These are phyloP conservation scores for Ulota crispa DNA, from an alignment of 225 moss, liverwort and hornwort species.

Conservation along the genomic window DNA sequence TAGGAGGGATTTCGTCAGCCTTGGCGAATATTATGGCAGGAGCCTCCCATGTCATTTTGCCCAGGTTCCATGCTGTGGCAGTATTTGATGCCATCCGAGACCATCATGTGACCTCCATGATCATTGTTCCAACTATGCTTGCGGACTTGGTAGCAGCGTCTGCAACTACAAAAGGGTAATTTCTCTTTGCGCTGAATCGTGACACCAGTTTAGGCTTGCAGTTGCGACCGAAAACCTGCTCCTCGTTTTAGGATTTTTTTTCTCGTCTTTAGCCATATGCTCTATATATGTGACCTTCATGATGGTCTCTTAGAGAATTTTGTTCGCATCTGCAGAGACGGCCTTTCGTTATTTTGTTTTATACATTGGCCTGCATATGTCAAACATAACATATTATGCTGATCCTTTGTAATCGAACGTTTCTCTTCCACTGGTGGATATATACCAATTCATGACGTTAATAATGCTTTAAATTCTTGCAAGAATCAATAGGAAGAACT, in stretches of 20 bases:
- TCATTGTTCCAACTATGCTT: slow-evolving; percentile 84
- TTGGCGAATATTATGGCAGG: slow-evolving; percentile 84
- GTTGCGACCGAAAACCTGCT: background rate
- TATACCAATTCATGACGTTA: background rate
- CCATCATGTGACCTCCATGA: slow-evolving; percentile 74
- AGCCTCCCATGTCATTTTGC: slow-evolving; percentile 84
- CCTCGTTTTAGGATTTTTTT: background rate
- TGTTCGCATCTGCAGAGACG: background rate
- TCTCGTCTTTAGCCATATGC: background rate
- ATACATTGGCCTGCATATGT: background rate
- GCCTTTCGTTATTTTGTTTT: background rate
- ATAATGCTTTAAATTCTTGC: slow-evolving; percentile 6
- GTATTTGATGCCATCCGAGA: slow-evolving; percentile 65
- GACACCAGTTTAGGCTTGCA: slow-evolving; percentile 15
- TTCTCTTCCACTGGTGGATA: background rate
- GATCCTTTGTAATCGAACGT: background rate
- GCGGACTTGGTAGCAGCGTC: slow-evolving; percentile 71
- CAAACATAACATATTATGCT: background rate
- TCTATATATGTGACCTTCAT: background rate
- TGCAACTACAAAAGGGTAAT: slow-evolving; percentile 48
- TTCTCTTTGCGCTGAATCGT: slow-evolving; percentile 15
- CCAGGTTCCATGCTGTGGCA: slow-evolving; percentile 66
- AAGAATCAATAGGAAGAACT: slow-evolving; percentile 1
- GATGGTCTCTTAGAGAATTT: background rate
- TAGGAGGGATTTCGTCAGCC: slow-evolving; percentile 92